Base-by-base conservation (phyloP, 192 early-diverging fungal genomes). In the Lunasporangiospora selenospora region DNA sequence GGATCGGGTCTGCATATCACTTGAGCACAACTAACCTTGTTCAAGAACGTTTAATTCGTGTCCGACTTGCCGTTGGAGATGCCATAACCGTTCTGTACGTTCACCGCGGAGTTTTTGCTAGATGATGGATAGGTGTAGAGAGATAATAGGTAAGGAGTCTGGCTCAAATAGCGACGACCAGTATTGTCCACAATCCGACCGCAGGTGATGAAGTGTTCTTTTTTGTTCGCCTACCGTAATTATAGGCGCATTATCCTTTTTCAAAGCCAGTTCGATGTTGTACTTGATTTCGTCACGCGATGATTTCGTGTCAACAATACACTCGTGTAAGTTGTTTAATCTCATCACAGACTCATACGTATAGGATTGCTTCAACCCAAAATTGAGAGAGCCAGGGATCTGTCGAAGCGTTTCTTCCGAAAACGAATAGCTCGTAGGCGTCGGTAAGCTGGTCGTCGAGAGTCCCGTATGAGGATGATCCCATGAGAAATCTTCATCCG, bases 271-370 rank as follows among this genome's bases (percentile, higher is more conserved):
- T 31, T 69, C 79, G 29, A 81, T 81, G 30, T 78, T 77, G 26
- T 50, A 33, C 37, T 75, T 77, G n/a, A 77, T 59, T 29, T 77
- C 76, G 21, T 81, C 69, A 32, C 76, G 66, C 19, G 79, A 81
- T 30, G 41, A 59, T 26, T 75, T 58, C 24, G 70, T 78, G 49
- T 81, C 79, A 18, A 60, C 63, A 55, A 81, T 60, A 58, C 75
- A 77, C 39, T 75, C 71, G 21, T 77, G 75, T 38, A 78, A 31
- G 42, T 69, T 78, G 45, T 75, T 77, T 46, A 81, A 53, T 42
- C 79, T 67, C 75, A 83, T 75, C 43, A 83, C 75, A 27, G 65
- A 62, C 31, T 80, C 71, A 46, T 82, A 84, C 0, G 80, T 84
- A 48, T 86, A 86, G 31, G 84, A 86, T 32, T 60, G 77, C 40